phyloP scores from a whole-genome alignment of 306 rosid genomes.

The Boehmeria nivea region DNA sequence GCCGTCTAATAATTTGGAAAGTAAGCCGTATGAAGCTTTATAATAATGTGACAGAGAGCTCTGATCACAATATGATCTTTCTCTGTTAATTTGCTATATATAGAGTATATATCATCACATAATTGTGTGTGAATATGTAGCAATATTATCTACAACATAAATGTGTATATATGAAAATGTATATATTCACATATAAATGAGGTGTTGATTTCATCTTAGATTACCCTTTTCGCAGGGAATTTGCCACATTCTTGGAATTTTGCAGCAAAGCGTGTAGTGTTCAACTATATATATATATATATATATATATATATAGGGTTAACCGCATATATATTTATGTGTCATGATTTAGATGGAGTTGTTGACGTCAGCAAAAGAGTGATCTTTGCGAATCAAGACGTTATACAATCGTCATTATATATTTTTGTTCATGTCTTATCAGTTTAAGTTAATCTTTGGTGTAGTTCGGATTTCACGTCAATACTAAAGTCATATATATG shows the following conservation, averaged over 20 bases:
- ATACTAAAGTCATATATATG: not conserved
- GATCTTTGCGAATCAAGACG: not conserved
- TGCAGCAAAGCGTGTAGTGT: not conserved
- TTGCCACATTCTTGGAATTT: conserved; percentile 11
- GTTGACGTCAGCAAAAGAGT: not conserved
- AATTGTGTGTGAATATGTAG: not conserved
- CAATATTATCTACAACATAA: not conserved
- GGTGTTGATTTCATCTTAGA: conserved; percentile 9
- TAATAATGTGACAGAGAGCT: not conserved
- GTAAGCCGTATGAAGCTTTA: not conserved
- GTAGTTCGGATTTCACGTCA: too few species aligned
- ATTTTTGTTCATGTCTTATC: not conserved
- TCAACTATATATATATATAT: too few species aligned
- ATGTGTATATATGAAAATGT: not conserved
- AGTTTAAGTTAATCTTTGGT: not conserved
- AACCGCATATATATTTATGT: too few species aligned
- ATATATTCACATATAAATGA: not conserved
- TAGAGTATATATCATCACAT: conserved; percentile 1
- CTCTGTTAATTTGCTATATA: not conserved
- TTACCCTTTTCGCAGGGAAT: conserved; percentile 11
- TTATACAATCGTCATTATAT: not conserved
- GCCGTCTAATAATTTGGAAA: conserved; percentile 15
- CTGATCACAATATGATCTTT: not conserved
- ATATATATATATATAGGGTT: too few species aligned
- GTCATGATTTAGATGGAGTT: too few species aligned